A percentile compares a stretch with the other conserved stretches of the same genome.
These are phyloP conservation scores for Colletotrichum coccodes DNA, from an alignment of 2,329 filamentous ascomycete species.

Conservation along the genomic window DNA sequence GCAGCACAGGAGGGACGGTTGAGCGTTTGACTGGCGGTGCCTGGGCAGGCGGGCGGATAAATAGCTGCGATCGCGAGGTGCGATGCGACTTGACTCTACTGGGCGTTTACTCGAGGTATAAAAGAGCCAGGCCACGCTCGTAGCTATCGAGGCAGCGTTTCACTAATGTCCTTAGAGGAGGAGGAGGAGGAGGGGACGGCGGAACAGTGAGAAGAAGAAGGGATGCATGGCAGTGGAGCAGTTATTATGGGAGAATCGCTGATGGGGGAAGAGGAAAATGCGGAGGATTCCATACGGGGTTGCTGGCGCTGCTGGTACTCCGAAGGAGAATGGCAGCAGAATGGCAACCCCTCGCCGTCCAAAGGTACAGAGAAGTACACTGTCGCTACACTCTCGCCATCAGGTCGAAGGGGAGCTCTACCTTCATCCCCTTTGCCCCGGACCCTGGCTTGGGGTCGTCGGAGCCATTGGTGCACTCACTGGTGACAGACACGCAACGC, in stretches of 20 bases:
- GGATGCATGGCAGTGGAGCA: constrained; percentile 32
- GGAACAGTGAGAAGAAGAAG: constrained; percentile 9
- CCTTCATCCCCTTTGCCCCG: constrained; percentile 16
- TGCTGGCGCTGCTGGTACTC: constrained; percentile 4
- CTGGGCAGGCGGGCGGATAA: constrained; percentile 3
- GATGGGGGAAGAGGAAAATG: constrained; percentile 11
- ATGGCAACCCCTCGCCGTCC: neutral
- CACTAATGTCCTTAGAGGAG: neutral
- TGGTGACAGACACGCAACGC: constrained; percentile 14
- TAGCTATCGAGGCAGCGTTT: constrained; percentile 18
- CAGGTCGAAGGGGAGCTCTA: neutral
- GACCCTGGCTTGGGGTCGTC: constrained; percentile 2
- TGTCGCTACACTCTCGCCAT: neutral
- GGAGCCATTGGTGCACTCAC: constrained; percentile 10
- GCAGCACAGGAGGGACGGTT: constrained; percentile 21
- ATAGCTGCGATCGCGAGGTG: neutral
- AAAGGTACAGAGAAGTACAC: neutral
- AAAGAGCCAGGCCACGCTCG: constrained; percentile 10
- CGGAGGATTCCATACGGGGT: constrained; percentile 22
- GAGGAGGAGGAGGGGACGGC: constrained; percentile 8
- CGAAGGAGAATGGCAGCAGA: neutral
- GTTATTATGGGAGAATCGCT: constrained; percentile 28
- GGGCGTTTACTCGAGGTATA: neutral
- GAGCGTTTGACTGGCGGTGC: constrained; percentile 1
- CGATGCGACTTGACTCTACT: neutral